Base-by-base conservation (phyloP, 495 filamentous ascomycete genomes). In the Hyaloscypha finlandica region DNA sequence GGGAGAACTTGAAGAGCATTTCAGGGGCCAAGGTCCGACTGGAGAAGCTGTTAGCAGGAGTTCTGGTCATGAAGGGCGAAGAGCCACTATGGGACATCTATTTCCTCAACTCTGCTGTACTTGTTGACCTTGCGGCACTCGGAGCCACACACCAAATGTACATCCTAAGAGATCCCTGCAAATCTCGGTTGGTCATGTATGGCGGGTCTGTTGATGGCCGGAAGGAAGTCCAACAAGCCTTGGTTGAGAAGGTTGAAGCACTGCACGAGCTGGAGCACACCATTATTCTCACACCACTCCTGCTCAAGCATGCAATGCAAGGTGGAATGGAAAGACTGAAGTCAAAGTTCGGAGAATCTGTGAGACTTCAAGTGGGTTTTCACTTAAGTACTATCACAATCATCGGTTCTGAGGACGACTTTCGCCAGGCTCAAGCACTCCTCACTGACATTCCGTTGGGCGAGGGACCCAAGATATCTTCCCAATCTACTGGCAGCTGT, bases 1-100 rank as follows among this genome's bases (percentile, higher is more conserved):
- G 81, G 0, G 74, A 80, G 22, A 70, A 76, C 14, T 63, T 69
- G 8, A 70, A 77, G 25, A 70, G 68, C 2, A 77, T 83, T 30
- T 73, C 73, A 1, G 68, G 75, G 29, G 76, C 80, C 4, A 80
- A 80, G 48, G 72, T 74, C 8, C 57, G 67, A 0, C 70, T 84
- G 6, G 71, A 80, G 16, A 66, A 66, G 1, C 74, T 81, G 8
- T 59, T 74, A 39, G 31, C 57, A 0, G 73, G 74, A 2, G 59
- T 65, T 3, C 55, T 74, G 9, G 73, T 71, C 0, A 74, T 39
- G 52, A 61, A 70, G 5, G 52, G 61, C 4, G 67, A 57, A 19
- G 69, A 71, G 1, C 32, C 39, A 4, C 59, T 79, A n/a, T 80
- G 78, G 77, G 67, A 67, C 12, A 56, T 72, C 3, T 54, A 61